Evolutionary conservation across 805 yeast genomes (phyloP), one percentile per base, ranked within the genome.

Genomic region (Blastobotrys parvus): DNA sequence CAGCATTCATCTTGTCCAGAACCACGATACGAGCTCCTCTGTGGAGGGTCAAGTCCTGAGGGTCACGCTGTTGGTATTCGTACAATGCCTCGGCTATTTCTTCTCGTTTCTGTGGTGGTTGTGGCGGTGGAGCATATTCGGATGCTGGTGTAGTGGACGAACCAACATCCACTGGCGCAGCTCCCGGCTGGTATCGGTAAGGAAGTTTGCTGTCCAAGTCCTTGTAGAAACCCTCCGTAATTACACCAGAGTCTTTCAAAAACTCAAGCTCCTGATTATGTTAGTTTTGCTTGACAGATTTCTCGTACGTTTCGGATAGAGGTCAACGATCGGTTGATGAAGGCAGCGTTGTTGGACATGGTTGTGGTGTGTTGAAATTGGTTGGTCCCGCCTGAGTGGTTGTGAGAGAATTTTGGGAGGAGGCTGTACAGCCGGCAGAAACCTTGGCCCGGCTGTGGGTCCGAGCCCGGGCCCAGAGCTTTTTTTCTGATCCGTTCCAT

Each of bases 291-390:
- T 15, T 23, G 17, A 15, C 6, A 22, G n/a, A n/a, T n/a, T 3
- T 11, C 20, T 58, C 66, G 42, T 52, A 63, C 57, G 62, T 84
- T 76, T 64, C 79, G 65, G 48, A 87, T 67, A 4, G 82, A 81
- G 1, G 88, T 75, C 48, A 87, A 66, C 3, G 95, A 83, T 53
- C 95, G 78, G 66, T 85, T 85, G 48, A 84, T 75, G 39, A 75
- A 67, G 1, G 90, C 46, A 6, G 43, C 42, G 45, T 7, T 8
- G 29, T 46, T 49, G 22, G 45, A 42, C 45, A 43, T 38, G 22
- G 16, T n/a, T n/a, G n/a, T n/a, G n/a, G n/a, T n/a, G n/a, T n/a
- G n/a, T n/a, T n/a, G n/a, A n/a, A n/a, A n/a, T n/a, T n/a, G n/a
- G n/a, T n/a, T n/a, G n/a, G n/a, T n/a, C n/a, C n/a, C n/a, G n/a